These are phyloP conservation scores for Chaetomium sp. DNA, from an alignment of 2,329 filamentous ascomycete species.

Conservation along the genomic window DNA sequence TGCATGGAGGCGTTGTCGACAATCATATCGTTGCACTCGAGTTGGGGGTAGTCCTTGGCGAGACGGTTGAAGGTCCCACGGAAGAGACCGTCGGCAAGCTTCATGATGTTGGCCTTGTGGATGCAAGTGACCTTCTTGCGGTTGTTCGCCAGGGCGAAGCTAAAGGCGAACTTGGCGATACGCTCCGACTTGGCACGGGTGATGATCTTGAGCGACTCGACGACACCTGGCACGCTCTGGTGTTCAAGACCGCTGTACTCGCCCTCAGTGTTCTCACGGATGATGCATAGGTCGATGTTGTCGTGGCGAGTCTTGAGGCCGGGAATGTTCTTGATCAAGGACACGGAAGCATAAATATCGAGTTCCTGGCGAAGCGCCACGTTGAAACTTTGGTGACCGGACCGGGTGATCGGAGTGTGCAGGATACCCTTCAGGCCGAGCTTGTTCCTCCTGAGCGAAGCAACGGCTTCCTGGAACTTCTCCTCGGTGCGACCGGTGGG, in stretches of 20 bases:
- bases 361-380: slow-evolving; percentile 98
- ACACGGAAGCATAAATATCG: slow-evolving; percentile 98
- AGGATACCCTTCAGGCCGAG: slow-evolving; percentile 98
- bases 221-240: slow-evolving; percentile 91
- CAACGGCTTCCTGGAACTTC: slow-evolving; percentile 90
- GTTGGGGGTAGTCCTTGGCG: slow-evolving; percentile 88
- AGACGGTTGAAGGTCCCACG: slow-evolving; percentile 92
- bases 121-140: slow-evolving; percentile 99
- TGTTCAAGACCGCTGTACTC: slow-evolving; percentile 99
- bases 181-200: slow-evolving; percentile 98
- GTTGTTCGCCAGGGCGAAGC: slow-evolving; percentile 97
- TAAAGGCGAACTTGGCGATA: slow-evolving; percentile 97
- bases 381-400: slow-evolving; percentile 99
- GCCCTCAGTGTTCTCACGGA: slow-evolving; percentile 99
- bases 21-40: slow-evolving; percentile 99
- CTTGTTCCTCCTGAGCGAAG: slow-evolving; percentile 97
- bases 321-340: slow-evolving; percentile 98
- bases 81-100: slow-evolving; percentile 98
- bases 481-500: slow-evolving; percentile 75
- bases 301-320: slow-evolving; percentile 97
- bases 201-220: slow-evolving; percentile 99
- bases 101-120: slow-evolving; percentile 99
- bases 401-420: slow-evolving; percentile 93
- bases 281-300: slow-evolving; percentile 96
- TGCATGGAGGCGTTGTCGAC: slow-evolving; percentile 99